phyloP scores from a whole-genome alignment of 805 yeast genomes.

The Lipomyces sp. region DNA sequence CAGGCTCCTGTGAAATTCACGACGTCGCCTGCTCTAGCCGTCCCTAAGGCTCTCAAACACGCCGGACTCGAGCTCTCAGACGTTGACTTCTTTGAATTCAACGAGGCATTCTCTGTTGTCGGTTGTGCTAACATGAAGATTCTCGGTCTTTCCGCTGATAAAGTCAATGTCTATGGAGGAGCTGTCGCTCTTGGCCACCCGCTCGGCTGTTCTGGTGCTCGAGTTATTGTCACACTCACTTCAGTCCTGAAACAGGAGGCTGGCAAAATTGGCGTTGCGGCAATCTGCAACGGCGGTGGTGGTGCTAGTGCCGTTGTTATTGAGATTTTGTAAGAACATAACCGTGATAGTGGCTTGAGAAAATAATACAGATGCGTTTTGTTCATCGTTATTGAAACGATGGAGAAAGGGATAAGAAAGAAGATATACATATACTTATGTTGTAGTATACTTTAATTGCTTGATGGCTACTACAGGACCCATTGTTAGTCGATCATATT shows the following conservation, averaged over 20 bases:
- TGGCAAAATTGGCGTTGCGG: slow-evolving; percentile 91
- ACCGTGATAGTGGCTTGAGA: not conserved
- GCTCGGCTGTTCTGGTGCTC: slow-evolving; percentile 94
- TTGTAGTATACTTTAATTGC: not conserved
- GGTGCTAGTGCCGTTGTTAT: slow-evolving; percentile 94
- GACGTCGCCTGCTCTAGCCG: slow-evolving; percentile 91
- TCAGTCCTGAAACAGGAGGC: slow-evolving; percentile 82
- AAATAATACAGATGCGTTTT: not conserved
- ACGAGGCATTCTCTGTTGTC: slow-evolving; percentile 97
- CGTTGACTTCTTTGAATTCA: slow-evolving; percentile 90
- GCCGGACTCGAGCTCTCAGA: slow-evolving; percentile 69
- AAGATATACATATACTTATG: not conserved
- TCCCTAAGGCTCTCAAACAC: slow-evolving; percentile 93
- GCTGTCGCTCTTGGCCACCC: slow-evolving; percentile 98
- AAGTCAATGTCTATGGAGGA: slow-evolving; percentile 92
- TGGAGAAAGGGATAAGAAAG: not conserved
- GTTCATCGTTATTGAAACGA: not conserved
- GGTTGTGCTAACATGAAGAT: slow-evolving; percentile 87
- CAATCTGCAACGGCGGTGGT: slow-evolving; percentile 99
- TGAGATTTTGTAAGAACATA: slow-evolving; percentile 20
- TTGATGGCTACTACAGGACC: not conserved
- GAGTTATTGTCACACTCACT: slow-evolving; percentile 84
- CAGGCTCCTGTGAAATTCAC: slow-evolving; percentile 94
- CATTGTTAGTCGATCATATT: not conserved
- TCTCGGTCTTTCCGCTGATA: slow-evolving; percentile 52